Evolutionary conservation across 2,329 filamentous ascomycete genomes (phyloP).

Genomic region (Tolypocladium sp.): DNA sequence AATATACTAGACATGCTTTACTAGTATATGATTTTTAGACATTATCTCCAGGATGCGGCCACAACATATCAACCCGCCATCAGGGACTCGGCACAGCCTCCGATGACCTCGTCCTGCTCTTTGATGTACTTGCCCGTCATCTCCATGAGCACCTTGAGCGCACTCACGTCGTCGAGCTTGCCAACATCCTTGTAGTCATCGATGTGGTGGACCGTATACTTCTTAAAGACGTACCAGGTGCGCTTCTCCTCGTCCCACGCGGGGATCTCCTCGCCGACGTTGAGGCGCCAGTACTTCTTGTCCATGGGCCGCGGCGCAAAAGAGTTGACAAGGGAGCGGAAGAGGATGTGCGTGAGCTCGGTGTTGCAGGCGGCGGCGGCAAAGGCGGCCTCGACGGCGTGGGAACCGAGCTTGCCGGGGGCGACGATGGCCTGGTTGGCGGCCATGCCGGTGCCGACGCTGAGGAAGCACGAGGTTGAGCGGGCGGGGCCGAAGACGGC

Average conservation of each 20-base stretch:
- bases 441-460: conserved; percentile 5
- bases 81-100: background rate
- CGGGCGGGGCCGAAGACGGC: conserved; percentile 4
- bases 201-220: background rate
- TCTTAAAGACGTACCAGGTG: background rate
- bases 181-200: background rate
- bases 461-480: conserved; percentile 7
- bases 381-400: background rate
- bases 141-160: background rate
- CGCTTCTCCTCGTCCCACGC: conserved; percentile 5
- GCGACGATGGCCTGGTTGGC: background rate
- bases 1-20: background rate
- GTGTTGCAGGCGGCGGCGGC: conserved; percentile 4
- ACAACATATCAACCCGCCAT: background rate
- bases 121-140: background rate
- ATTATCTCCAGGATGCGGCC: background rate
- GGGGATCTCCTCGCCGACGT: conserved; percentile 3
- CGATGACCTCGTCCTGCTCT: background rate
- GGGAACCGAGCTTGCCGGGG: background rate
- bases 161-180: background rate
- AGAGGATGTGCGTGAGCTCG: conserved; percentile 6
- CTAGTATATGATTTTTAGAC: background rate
- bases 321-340: conserved; percentile 5
- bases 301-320: conserved; percentile 4
- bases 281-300: conserved; percentile 7